Evolutionary conservation across 306 rosid species (phyloP).

Genomic region (Neltuma alba): DNA sequence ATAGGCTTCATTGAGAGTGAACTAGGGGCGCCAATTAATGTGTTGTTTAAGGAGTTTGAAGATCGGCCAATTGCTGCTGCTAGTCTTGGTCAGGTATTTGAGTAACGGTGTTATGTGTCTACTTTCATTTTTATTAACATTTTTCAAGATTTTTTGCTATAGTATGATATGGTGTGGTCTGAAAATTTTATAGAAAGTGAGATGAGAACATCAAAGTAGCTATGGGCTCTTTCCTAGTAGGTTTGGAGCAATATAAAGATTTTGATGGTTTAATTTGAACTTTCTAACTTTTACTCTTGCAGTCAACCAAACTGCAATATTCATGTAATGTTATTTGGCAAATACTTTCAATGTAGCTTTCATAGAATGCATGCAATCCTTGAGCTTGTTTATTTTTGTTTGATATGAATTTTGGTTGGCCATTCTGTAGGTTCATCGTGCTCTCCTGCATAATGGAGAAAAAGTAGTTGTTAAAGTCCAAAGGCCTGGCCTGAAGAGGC

Average conservation of each 20-base stretch:
- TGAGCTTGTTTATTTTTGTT: slow-evolving; percentile 14
- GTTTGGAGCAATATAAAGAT: slow-evolving; percentile 3
- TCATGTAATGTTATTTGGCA: slow-evolving; percentile 8
- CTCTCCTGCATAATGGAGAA: slow-evolving; percentile 89
- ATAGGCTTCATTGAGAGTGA: slow-evolving; percentile 77
- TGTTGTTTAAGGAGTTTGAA: slow-evolving; percentile 80
- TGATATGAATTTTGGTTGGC: slow-evolving; percentile 28
- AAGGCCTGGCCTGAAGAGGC: slow-evolving; percentile 95
- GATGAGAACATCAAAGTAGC: not conserved
- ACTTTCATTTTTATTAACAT: not conserved
- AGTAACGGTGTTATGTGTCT: not conserved
- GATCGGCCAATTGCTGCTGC: slow-evolving; percentile 94
- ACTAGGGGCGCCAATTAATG: slow-evolving; percentile 66
- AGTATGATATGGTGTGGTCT: not conserved
- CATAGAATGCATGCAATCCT: slow-evolving; percentile 6
- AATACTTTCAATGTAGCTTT: slow-evolving; percentile 3
- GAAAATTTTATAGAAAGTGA: not conserved
- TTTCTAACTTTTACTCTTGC: slow-evolving; percentile 10
- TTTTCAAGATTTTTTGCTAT: slow-evolving; percentile 1
- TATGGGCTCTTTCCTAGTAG: not conserved
- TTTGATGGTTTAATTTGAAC: not conserved
- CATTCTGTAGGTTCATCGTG: slow-evolving; percentile 80
- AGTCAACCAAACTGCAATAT: slow-evolving; percentile 6
- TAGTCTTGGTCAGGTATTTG: slow-evolving; percentile 92
- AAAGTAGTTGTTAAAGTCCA: slow-evolving; percentile 90